Evolutionary conservation across 2,329 filamentous ascomycete genomes (phyloP), one percentile per base, ranked within the genome.

Genomic region (Fusarium mexicanum): DNA sequence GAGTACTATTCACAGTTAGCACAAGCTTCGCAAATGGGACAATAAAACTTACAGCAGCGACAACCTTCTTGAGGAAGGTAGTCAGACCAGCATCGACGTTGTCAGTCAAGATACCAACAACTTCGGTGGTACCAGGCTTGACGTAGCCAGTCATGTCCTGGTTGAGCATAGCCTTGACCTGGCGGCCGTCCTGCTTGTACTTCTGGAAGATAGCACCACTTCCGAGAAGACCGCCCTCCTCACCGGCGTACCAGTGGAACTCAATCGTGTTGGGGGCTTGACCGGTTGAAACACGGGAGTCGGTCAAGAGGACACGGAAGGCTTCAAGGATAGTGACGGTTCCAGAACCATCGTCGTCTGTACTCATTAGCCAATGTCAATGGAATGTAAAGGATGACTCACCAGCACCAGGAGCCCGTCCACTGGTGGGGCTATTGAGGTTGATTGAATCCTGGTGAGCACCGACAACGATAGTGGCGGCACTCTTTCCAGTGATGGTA

Each of bases 241-340:
- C 94, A 3, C 93, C 94, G 8, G 91, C 92, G 82, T 95, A 96
- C 93, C 93, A 96, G 81, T 96, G 93, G 81, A 96, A 96, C 83
- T 96, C 94, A 67, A 96, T 83, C 1, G 93, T 94, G 81, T 96
- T 95, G 70, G 90, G 67, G 89, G 84, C 84, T 40, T 82, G 86
- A 41, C 92, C 92, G 24, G 86, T 84, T 9, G 89, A 84, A 63
- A 95, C 87, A 47, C 89, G 86, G 14, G 90, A 84, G 41, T 91
- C 90, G 65, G 88, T 87, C 59, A 95, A 86, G 18, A 96, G 86
- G 50, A 93, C 92, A 18, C 92, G 89, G 69, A 96, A 85, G 6
- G 93, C 91, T 80, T 96, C 94, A 3, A 96, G 88, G 61, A 94
- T 95, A 5, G 93, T 96, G 26, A 96, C 69, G 3, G 63, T 74